phyloP scores from a whole-genome alignment of 2,329 filamentous ascomycete species.

The Cladobotryum mycophilum region DNA sequence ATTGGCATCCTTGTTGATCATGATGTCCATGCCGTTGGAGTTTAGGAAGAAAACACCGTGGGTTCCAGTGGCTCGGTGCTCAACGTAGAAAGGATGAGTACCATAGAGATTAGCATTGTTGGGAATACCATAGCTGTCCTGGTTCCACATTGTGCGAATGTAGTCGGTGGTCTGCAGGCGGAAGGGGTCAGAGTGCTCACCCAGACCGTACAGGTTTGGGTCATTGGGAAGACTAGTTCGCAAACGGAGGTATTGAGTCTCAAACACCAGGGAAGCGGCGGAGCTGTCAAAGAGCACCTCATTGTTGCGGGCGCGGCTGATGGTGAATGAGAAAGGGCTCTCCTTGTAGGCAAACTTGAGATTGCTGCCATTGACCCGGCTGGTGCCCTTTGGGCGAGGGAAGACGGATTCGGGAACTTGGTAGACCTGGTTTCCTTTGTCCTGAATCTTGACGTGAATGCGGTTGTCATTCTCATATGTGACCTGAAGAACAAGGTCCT shows the following conservation, averaged over 20 bases:
- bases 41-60: constrained; percentile 76
- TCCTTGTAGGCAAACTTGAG: constrained; percentile 40
- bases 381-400: constrained; percentile 39
- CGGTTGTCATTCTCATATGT: constrained; percentile 45
- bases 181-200: constrained; percentile 69
- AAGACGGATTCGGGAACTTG: constrained; percentile 67
- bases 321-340: constrained; percentile 60
- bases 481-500: constrained; percentile 59
- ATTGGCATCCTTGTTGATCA: constrained; percentile 56
- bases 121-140: constrained; percentile 57
- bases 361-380: constrained; percentile 27
- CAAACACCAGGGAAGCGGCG: constrained; percentile 61
- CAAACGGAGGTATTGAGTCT: constrained; percentile 70
- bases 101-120: constrained; percentile 68
- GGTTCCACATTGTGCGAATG: constrained; percentile 61
- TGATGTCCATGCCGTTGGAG: constrained; percentile 66
- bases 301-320: constrained; percentile 36
- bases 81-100: constrained; percentile 70
- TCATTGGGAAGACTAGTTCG: constrained; percentile 62
- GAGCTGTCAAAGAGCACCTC: constrained; percentile 65
- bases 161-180: constrained; percentile 58
- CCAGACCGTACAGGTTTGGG: constrained; percentile 71
- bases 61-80: constrained; percentile 40
- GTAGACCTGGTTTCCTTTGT: constrained; percentile 62
- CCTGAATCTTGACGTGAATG: constrained; percentile 70